Evolutionary conservation across 352 stramenopile species (phyloP), one percentile per base, ranked within the genome.

Genomic region (Phytopythium delawarense): DNA sequence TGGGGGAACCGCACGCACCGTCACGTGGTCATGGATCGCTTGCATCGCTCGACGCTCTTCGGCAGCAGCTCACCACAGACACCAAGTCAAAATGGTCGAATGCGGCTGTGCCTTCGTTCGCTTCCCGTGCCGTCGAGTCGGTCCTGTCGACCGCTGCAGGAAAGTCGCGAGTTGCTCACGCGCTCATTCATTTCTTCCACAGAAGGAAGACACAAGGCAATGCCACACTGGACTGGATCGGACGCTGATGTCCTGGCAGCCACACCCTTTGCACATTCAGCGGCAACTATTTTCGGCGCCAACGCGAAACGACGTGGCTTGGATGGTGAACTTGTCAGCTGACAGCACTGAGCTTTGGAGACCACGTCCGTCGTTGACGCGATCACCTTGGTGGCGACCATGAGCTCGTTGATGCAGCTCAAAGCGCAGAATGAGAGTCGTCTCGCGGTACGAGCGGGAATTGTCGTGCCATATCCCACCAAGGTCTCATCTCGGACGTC

Each of bases 351-450:
- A 21, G 8, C 6, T 49, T 25, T n/a, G 7, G 20, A 49, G 42
- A 1, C 16, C 40, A 45, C 40, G 42, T 49, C n/a, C n/a, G 21
- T 25, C 20, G 20, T 25, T 25, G 42, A 49, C 7, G 9, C 42
- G 7, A 1, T 49, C 42, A 15, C 42, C 35, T 39, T 40, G 6
- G 4, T 30, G 25, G 34, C 53, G 51, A 64, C n/a, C 21, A 94
- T 94, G 85, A 91, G 79, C 67, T 88, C 82, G 55, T 72, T 94
- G 35, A 83, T 91, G 76, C 81, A 92, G 50, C 71, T 94, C 8
- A 94, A 94, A 62, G 82, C 76, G 35, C 82, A 92, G 59, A 94
- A 94, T 52, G 82, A 94, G 57, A 92, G 85, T 48, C 74, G 85
- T 30, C 62, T 94, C 2, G 76, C 78, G 59, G 84, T 94, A 74